Conservation (phyloP, 2,329 filamentous ascomycete species). For the Ambrosiella xylebori region DNA sequence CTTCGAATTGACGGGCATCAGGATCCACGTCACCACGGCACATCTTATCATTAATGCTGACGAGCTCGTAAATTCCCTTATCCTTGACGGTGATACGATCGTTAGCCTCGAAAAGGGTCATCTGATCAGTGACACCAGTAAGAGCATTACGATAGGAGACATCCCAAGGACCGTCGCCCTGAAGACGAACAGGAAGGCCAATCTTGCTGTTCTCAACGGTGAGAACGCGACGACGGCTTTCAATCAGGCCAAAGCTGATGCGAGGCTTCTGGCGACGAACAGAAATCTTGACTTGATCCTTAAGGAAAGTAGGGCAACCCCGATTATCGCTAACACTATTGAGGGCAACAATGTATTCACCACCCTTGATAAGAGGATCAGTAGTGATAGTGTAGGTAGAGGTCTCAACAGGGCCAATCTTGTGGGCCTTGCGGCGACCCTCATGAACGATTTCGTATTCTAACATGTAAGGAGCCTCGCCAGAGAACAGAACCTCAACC, state of each 20-base stretch:
- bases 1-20: constrained; percentile 54
- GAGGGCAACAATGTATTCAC: constrained; percentile 76
- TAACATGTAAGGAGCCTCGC: constrained; percentile 72
- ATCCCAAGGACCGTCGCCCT: constrained; percentile 71
- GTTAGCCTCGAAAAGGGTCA: constrained; percentile 41
- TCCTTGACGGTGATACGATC: constrained; percentile 48
- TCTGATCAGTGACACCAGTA: constrained; percentile 21
- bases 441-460: constrained; percentile 90
- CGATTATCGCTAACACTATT: constrained; percentile 74
- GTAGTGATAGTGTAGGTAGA: constrained; percentile 57
- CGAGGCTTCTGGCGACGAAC: constrained; percentile 80
- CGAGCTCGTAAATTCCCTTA: constrained; percentile 63
- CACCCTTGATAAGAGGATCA: constrained; percentile 56
- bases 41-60: constrained; percentile 57
- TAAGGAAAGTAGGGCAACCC: constrained; percentile 70
- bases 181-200: constrained; percentile 64
- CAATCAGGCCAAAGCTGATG: constrained; percentile 68
- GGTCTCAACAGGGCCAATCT: constrained; percentile 43
- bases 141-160: constrained; percentile 54
- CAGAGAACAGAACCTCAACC: constrained; percentile 56
- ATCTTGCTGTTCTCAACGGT: constrained; percentile 61
- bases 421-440: constrained; percentile 60
- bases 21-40: constrained; percentile 71
- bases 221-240: constrained; percentile 57
- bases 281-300: constrained; percentile 68